A percentile compares a stretch with the other conserved stretches of the same genome.
Conservation (phyloP, 352 stramenopile genomes). For the Phytophthora pistaciae region DNA sequence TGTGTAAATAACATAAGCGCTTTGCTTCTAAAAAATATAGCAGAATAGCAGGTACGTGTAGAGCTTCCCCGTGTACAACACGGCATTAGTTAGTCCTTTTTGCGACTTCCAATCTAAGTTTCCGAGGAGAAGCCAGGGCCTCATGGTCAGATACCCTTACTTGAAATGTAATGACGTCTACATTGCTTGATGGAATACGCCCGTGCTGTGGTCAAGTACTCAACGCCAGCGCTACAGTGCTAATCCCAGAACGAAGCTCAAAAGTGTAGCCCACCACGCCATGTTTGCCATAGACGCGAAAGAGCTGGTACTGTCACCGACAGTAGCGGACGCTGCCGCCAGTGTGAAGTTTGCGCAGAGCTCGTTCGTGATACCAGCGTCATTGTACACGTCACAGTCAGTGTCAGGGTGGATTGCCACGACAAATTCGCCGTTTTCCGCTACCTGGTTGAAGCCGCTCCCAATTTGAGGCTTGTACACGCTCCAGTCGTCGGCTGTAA, state of each 20-base stretch:
- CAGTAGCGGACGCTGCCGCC: slow-evolving; percentile 12
- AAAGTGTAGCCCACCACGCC: slow-evolving; percentile 13
- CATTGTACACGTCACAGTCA: slow-evolving; percentile 74
- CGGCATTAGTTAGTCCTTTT: too few species aligned
- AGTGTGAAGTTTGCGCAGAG: slow-evolving; percentile 57
- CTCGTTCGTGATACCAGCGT: slow-evolving; percentile 33
- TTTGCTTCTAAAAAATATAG: too few species aligned
- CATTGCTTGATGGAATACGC: too few species aligned
- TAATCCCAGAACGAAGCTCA: slow-evolving; percentile 13
- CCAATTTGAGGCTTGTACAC: slow-evolving; percentile 69
- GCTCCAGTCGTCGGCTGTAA: slow-evolving; percentile 62
- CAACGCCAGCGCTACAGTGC: background rate
- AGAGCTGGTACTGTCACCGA: slow-evolving; percentile 22
- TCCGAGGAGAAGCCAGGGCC: too few species aligned
- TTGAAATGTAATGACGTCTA: too few species aligned
- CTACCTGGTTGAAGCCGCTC: slow-evolving; percentile 54
- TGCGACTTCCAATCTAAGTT: too few species aligned
- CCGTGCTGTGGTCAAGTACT: too few species aligned
- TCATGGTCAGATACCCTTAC: too few species aligned
- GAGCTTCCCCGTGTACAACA: too few species aligned
- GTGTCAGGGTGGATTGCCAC: slow-evolving; percentile 68
- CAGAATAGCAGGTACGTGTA: too few species aligned
- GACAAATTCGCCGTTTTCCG: slow-evolving; percentile 74
- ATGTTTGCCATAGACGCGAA: slow-evolving; percentile 8
- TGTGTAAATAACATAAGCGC: too few species aligned